A percentile compares a stretch with the other conserved stretches of the same genome.
phyloP scores from a whole-genome alignment of 2,329 filamentous ascomycete genomes.

The Trichoderma hamatum region DNA sequence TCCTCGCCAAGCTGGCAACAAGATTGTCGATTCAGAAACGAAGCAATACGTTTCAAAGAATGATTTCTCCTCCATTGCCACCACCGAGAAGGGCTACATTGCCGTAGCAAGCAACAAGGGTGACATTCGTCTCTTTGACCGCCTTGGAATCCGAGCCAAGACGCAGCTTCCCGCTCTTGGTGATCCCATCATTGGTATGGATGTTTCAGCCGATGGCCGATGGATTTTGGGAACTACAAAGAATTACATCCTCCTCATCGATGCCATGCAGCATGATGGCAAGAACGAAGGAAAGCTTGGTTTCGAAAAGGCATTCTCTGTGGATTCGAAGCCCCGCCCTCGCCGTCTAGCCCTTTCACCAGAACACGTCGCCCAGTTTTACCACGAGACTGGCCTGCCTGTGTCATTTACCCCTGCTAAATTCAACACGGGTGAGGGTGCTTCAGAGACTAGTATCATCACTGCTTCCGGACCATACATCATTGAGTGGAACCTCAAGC shows the following conservation, averaged over 20 bases:
- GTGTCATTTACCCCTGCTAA: slow-evolving; percentile 88
- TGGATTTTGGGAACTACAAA: slow-evolving; percentile 94
- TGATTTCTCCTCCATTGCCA: slow-evolving; percentile 91
- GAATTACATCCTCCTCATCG: slow-evolving; percentile 92
- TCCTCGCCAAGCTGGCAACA: slow-evolving; percentile 84
- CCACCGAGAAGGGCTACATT: slow-evolving; percentile 94
- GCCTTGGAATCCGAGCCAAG: slow-evolving; percentile 95
- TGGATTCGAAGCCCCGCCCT: slow-evolving; percentile 91
- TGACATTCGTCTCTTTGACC: slow-evolving; percentile 94
- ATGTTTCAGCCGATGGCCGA: slow-evolving; percentile 91
- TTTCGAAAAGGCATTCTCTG: slow-evolving; percentile 90
- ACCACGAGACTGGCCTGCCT: slow-evolving; percentile 88
- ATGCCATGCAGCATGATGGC: slow-evolving; percentile 84
- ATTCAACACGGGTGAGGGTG: slow-evolving; percentile 86
- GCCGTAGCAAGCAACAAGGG: slow-evolving; percentile 98
- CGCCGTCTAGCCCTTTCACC: slow-evolving; percentile 86
- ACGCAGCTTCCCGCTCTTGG: slow-evolving; percentile 94
- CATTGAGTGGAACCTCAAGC: slow-evolving; percentile 93
- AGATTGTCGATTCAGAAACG: slow-evolving; percentile 88
- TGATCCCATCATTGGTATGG: slow-evolving; percentile 91
- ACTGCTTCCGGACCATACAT: slow-evolving; percentile 96
- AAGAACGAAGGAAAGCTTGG: slow-evolving; percentile 99
- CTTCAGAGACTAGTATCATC: slow-evolving; percentile 89
- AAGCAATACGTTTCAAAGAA: slow-evolving; percentile 98
- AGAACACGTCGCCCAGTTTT: slow-evolving; percentile 93